Evolutionary conservation across 1,284 basidiomycete genomes (phyloP), one percentile per base, ranked within the genome.

Genomic region (Takashimella tepidaria): DNA sequence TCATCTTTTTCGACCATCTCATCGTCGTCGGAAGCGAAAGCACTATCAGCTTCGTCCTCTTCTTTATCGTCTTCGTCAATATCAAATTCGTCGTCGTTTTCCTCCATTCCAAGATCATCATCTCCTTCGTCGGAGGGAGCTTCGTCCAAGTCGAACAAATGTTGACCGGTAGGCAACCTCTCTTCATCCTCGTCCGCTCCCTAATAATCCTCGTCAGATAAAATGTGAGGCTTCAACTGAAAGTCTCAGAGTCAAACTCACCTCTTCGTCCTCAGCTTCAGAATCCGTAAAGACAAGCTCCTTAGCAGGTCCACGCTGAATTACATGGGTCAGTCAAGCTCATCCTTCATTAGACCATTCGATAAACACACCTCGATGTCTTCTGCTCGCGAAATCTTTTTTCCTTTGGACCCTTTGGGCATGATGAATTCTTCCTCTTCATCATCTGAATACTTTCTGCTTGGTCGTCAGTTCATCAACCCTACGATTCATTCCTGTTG

Each of bases 241-340:
- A n/a, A n/a, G n/a, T n/a, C n/a, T n/a, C n/a, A n/a, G n/a, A n/a
- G 49, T 44, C 54, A 49, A 16, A 37, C 31, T 58, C 61, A 45
- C 76, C 73, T 24, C 79, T 3, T 82, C 72, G 5, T 68, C 67
- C 23, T 77, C 84, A 12, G 82, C 83, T 58, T 88, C 85, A 3
- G 84, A 84, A 56, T 76, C 75, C 1, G 69, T 70, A 60, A 79
- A 77, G 37, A 86, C 84, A 49, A 90, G 82, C 66, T 88, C 83
- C 72, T 86, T 82, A 2, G 67, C 69, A 12, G 69, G 70, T 51
- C 67, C 61, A 53, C 67, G 62, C 52, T 64, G 44, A n/a, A n/a
- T n/a, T n/a, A n/a, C n/a, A n/a, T n/a, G n/a, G n/a, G n/a, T n/a
- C n/a, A n/a, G n/a, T n/a, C n/a, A n/a, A n/a, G n/a, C n/a, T n/a